Conservation (phyloP, 306 rosid species). For the Glycine latifolia region DNA sequence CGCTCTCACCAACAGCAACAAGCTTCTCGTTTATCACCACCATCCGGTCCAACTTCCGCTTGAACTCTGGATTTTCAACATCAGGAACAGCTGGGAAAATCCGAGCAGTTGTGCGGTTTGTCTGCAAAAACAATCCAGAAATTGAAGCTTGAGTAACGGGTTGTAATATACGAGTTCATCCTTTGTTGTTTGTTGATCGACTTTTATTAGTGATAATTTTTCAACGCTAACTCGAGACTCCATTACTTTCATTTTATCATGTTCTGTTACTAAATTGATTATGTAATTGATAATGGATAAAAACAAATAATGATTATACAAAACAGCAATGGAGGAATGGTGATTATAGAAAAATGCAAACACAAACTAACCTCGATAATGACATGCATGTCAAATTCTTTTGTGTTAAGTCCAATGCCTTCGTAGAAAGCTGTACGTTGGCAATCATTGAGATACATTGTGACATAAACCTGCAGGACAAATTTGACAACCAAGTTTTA, state of each 20-base stretch:
- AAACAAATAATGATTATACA: neutral
- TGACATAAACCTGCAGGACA: slow-evolving; percentile 85
- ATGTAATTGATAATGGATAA: neutral
- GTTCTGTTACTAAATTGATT: neutral
- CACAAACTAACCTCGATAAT: slow-evolving; percentile 84
- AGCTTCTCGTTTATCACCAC: slow-evolving; percentile 83
- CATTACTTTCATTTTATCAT: slow-evolving; percentile 13
- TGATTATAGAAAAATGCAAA: neutral
- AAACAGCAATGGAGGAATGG: neutral
- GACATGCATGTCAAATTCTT: slow-evolving; percentile 98
- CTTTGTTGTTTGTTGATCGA: slow-evolving; percentile 12
- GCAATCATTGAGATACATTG: slow-evolving; percentile 98
- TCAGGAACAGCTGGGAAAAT: slow-evolving; percentile 97
- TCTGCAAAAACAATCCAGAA: slow-evolving; percentile 58
- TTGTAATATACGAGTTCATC: slow-evolving; percentile 10
- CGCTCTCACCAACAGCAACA: slow-evolving; percentile 71
- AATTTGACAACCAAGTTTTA: slow-evolving; percentile 27
- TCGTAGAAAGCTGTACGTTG: slow-evolving; percentile 95
- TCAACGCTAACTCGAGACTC: neutral
- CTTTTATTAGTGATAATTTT: slow-evolving; percentile 1
- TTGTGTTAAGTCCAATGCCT: slow-evolving; percentile 93
- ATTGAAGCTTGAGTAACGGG: neutral
- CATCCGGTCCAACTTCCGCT: slow-evolving; percentile 88
- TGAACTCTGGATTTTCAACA: slow-evolving; percentile 98
- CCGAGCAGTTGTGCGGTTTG: slow-evolving; percentile 95